Percentiles rank a stretch among this genome's conserved stretches.
Conservation (phyloP, 2,329 filamentous ascomycete species). For the Nemania sp. region DNA sequence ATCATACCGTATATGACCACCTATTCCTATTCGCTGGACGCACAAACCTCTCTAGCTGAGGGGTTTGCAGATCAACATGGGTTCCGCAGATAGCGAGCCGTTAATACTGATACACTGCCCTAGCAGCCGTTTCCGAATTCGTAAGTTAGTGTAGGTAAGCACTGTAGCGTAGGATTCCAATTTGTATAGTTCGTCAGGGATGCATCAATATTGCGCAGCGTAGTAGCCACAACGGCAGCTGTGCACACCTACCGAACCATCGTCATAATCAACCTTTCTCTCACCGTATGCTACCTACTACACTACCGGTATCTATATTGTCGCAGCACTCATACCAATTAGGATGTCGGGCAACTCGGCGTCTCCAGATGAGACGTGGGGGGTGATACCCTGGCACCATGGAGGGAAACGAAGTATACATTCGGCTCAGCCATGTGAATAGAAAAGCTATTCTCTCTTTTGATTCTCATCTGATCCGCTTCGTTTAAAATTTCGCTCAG, state of each 20-base stretch:
- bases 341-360: slow-evolving; percentile 3
- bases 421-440: neutral
- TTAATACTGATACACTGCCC: neutral
- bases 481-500: neutral
- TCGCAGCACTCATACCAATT: neutral
- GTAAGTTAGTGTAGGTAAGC: neutral
- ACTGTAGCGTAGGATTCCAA: neutral
- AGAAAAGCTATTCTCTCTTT: neutral
- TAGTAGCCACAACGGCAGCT: neutral
- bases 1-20: neutral
- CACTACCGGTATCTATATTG: too few relatives aligned
- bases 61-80: slow-evolving; percentile 4
- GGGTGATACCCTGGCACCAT: neutral
- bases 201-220: slow-evolving; percentile 5
- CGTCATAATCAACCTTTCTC: neutral
- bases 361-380: neutral
- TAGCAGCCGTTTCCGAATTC: slow-evolving; percentile 3
- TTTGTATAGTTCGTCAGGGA: slow-evolving; percentile 10
- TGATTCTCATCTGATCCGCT: neutral
- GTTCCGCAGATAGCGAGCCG: neutral
- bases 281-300: neutral
- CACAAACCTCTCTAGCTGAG: slow-evolving; percentile 1
- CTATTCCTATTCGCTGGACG: too few relatives aligned
- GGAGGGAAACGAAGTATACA: neutral
- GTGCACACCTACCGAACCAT: neutral